Percentiles rank a stretch among this genome's conserved stretches.
Evolutionary conservation across 2,329 filamentous ascomycete genomes (phyloP).

Genomic region (Lasiodiplodia hormozganensis): DNA sequence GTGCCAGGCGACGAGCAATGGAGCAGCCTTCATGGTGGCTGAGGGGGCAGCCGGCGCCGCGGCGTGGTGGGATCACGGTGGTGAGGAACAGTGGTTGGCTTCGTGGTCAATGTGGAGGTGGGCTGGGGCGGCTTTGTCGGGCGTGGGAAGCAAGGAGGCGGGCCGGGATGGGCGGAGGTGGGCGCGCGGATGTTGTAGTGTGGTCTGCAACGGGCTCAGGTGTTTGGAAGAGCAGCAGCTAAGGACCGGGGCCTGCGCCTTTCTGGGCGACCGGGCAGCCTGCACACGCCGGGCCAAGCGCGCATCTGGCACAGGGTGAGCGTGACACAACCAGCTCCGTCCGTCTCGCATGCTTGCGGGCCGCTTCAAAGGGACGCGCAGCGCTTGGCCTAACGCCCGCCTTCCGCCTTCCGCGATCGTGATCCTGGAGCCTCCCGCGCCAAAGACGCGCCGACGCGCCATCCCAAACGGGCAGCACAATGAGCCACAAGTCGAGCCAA

Average conservation of each 20-base stretch:
- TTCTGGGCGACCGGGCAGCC: slow-evolving; percentile 15
- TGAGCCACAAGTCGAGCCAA: not conserved
- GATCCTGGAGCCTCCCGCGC: slow-evolving; percentile 3
- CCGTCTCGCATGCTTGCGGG: slow-evolving; percentile 18
- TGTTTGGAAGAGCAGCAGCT: slow-evolving; percentile 19
- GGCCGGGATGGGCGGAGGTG: slow-evolving; percentile 20
- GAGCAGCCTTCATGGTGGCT: slow-evolving; percentile 84
- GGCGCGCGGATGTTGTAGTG: slow-evolving; percentile 9
- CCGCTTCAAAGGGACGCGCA: slow-evolving; percentile 11
- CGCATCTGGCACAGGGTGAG: not conserved
- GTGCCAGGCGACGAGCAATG: slow-evolving; percentile 98
- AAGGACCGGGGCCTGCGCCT: slow-evolving; percentile 16
- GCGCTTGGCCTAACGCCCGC: slow-evolving; percentile 1
- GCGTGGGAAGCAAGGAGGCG: slow-evolving; percentile 29
- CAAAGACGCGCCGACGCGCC: slow-evolving; percentile 24
- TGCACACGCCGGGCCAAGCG: not conserved
- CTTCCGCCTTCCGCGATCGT: slow-evolving; percentile 12
- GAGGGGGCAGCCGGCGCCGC: slow-evolving; percentile 22
- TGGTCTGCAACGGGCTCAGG: slow-evolving; percentile 13
- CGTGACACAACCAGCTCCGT: slow-evolving; percentile 11
- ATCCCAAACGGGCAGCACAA: slow-evolving; percentile 22
- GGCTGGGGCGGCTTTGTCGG: not conserved
- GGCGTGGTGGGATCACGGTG: slow-evolving; percentile 4
- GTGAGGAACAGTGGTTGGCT: not conserved
- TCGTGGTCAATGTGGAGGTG: slow-evolving; percentile 11